phyloP scores from a whole-genome alignment of 495 filamentous ascomycete genomes.

The Neohortaea acidophila region DNA sequence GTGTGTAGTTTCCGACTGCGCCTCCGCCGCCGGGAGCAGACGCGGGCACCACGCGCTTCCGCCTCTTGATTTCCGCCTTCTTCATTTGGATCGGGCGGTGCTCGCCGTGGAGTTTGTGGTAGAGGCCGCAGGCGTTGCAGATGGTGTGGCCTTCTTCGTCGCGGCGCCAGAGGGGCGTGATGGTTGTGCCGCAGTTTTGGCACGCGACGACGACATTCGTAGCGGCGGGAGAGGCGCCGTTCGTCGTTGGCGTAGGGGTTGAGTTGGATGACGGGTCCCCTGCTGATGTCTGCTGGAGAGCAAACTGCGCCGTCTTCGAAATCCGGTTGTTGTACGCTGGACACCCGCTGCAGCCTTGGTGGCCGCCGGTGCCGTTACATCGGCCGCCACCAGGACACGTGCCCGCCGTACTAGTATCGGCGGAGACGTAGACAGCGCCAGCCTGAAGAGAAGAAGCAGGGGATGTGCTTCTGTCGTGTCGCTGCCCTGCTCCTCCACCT shows the following conservation, averaged over 20 bases:
- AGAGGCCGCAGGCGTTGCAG: conserved; percentile 96
- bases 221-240: conserved; percentile 32
- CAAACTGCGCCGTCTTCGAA: conserved; percentile 66
- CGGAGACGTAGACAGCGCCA: conserved; percentile 62
- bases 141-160: conserved; percentile 94
- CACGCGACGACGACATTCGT: conserved; percentile 72
- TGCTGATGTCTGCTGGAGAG: conserved; percentile 35
- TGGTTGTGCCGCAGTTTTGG: conserved; percentile 93
- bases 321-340: conserved; percentile 95
- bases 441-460: conserved; percentile 32
- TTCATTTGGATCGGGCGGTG: conserved; percentile 94
- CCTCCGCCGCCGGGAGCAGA: too few species aligned
- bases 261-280: background rate
- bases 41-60: conserved; percentile 88
- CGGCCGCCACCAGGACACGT: conserved; percentile 89
- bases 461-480: conserved; percentile 27
- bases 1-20: too few species aligned
- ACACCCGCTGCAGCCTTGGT: conserved; percentile 90
- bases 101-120: conserved; percentile 88
- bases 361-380: conserved; percentile 92
- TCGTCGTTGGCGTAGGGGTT: background rate
- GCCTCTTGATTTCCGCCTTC: conserved; percentile 86
- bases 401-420: conserved; percentile 55
- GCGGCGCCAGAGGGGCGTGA: conserved; percentile 89
- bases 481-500: conserved; percentile 14